Conservation (phyloP, 352 stramenopile species). For the Phytophthora vignae region DNA sequence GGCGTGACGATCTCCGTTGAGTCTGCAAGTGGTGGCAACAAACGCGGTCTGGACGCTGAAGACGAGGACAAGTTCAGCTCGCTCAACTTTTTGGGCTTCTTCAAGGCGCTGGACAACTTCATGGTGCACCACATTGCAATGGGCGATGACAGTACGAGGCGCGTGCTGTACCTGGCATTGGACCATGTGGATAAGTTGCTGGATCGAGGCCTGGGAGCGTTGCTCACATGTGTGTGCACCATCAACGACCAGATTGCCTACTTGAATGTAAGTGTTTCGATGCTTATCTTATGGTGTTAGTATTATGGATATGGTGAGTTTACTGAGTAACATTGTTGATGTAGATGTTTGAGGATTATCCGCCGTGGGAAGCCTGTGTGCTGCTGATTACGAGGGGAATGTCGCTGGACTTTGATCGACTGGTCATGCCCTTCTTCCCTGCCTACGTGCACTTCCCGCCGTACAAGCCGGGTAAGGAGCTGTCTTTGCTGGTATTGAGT, state of each 20-base stretch:
- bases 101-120: slow-evolving; percentile 66
- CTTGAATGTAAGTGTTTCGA: slow-evolving; percentile 50
- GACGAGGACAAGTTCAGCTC: slow-evolving; percentile 52
- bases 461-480: slow-evolving; percentile 54
- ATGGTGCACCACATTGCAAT: slow-evolving; percentile 37
- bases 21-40: too few relatives aligned
- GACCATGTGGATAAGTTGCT: slow-evolving; percentile 79
- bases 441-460: slow-evolving; percentile 65
- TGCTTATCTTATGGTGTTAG: too few relatives aligned
- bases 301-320: not conserved
- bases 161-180: slow-evolving; percentile 66
- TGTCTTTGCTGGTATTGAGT: not conserved
- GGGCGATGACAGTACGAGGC: slow-evolving; percentile 4
- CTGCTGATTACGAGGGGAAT: slow-evolving; percentile 73
- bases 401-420: slow-evolving; percentile 68
- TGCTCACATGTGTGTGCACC: slow-evolving; percentile 73
- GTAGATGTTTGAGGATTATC: slow-evolving; percentile 56
- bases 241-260: slow-evolving; percentile 77
- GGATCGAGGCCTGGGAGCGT: slow-evolving; percentile 54
- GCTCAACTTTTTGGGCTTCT: slow-evolving; percentile 77
- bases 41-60: not conserved
- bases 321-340: slow-evolving; percentile 1
- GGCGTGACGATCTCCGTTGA: slow-evolving; percentile 14
- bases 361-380: slow-evolving; percentile 68
- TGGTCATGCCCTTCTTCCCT: slow-evolving; percentile 61